A percentile compares a stretch with the other conserved stretches of the same genome.
Conservation (phyloP, 352 stramenopile species). For the Phytophthora ohioensis region DNA sequence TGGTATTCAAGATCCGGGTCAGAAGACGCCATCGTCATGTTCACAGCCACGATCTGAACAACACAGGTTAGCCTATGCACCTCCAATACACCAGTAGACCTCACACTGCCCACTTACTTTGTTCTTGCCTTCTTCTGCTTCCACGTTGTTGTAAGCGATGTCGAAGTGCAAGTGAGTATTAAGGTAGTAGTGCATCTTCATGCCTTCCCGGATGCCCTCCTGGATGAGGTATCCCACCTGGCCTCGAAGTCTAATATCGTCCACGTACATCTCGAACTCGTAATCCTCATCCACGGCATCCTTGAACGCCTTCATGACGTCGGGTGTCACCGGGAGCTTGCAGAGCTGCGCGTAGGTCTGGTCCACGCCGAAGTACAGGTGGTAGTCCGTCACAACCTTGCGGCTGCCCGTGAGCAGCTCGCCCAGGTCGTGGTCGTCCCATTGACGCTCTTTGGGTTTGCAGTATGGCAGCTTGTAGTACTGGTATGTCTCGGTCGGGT, state of each 20-base stretch:
- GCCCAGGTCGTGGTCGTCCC: conserved; percentile 92
- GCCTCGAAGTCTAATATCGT: conserved; percentile 97
- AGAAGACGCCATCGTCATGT: conserved; percentile 69
- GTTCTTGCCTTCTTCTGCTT: conserved; percentile 89
- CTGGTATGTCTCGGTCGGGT: conserved; percentile 98
- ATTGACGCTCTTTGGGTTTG: conserved; percentile 82
- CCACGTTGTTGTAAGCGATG: conserved; percentile 92
- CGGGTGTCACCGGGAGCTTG: conserved; percentile 76
- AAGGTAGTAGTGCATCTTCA: conserved; percentile 90
- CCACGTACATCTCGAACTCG: conserved; percentile 98
- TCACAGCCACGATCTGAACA: conserved; percentile 71
- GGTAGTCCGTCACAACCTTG: conserved; percentile 91
- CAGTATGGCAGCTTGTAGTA: conserved; percentile 99
- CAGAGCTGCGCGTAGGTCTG: conserved; percentile 92
- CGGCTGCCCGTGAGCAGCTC: conserved; percentile 97
- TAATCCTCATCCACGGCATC: conserved; percentile 98
- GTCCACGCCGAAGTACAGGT: conserved; percentile 85
- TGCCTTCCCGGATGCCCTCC: conserved; percentile 52
- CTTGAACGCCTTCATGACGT: conserved; percentile 92
- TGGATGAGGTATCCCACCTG: conserved; percentile 94
- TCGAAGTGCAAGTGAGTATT: conserved; percentile 97
- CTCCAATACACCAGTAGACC: not conserved
- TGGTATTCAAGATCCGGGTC: conserved; percentile 68
- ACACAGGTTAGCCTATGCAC: not conserved
- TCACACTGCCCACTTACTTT: conserved; percentile 43